phyloP scores from a whole-genome alignment of 768 basidiomycete species.

The Amanita molliuscula region DNA sequence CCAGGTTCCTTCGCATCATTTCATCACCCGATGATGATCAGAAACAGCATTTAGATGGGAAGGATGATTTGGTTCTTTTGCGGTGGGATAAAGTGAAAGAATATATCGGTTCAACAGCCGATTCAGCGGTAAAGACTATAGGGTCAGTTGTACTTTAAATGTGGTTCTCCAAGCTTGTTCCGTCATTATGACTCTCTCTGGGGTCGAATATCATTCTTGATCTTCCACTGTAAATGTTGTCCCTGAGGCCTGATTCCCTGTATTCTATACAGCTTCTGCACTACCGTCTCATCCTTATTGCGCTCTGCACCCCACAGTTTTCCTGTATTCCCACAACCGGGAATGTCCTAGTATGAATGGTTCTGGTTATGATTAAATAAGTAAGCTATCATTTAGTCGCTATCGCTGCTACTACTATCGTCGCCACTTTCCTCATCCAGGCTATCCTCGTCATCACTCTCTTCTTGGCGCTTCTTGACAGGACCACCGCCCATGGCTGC shows the following conservation, averaged over 20 bases:
- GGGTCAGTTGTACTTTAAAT: constrained; percentile 1
- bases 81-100: constrained; percentile 5
- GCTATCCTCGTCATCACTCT: constrained; percentile 38
- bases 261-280: background rate
- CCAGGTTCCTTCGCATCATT: constrained; percentile 7
- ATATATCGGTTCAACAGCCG: constrained; percentile 9
- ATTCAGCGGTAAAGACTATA: constrained; percentile 1
- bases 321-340: no score
- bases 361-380: background rate
- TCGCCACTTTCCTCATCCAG: constrained; percentile 42
- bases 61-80: constrained; percentile 6
- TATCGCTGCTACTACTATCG: constrained; percentile 31
- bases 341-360: no score
- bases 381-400: constrained; percentile 13
- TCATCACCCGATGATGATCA: constrained; percentile 3
- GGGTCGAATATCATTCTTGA: constrained; percentile 1
- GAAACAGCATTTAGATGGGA: background rate
- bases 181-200: background rate
- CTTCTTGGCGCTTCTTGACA: constrained; percentile 54
- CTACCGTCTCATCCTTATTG: no score
- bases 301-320: no score
- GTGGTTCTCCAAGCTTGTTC: constrained; percentile 1
- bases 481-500: constrained; percentile 85
- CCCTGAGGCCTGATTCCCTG: background rate
- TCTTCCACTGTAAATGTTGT: background rate